Evolutionary conservation across 78 protist species (phyloP), one percentile per base, ranked within the genome.

Genomic region (Salpingoeca rosetta): DNA sequence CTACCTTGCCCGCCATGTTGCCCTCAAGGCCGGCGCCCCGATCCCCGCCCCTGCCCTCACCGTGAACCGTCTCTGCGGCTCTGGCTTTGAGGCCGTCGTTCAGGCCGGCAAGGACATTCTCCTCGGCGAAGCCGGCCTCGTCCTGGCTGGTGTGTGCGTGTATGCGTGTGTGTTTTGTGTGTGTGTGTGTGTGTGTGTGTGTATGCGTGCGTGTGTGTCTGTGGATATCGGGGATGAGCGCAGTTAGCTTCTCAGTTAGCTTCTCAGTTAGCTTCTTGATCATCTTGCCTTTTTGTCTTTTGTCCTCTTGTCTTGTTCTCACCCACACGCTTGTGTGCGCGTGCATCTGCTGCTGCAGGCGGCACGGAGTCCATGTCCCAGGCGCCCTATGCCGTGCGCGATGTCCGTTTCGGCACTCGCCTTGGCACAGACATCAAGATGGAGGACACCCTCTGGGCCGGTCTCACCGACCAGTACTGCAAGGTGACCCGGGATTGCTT

Each of bases 31-130:
- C 27, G 94, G 90, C 38, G 1, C 80, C 43, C 82, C 76, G 42
- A 51, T 86, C 38, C 45, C 0, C 36, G 28, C 80, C 35, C 92
- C 93, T 7, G 87, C 90, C 10, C 86, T 89, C 2, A 44, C 77
- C 25, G 82, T 94, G 77, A 94, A 94, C 89, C 81, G 93, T 1
- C 92, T 94, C 76, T 94, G 96, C 78, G 93, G 94, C 17, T 76
- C 89, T 0, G 96, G 94, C 27, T 88, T 94, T 79, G 84, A 94
- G 85, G 7, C 92, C 26, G 74, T 90, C 12, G 37, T 85, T 57
- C 12, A n/a, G 11, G 95, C 42, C 40, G 82, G 90, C 27, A 82
- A 86, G 31, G 83, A 79, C 45, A 90, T 94, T 38, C 65, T 44
- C 35, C n/a, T 73, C 25, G 94, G 95, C 72, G 92, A 91, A 76